Evolutionary conservation across 768 basidiomycete species (phyloP), one percentile per base, ranked within the genome.

Genomic region (Dentipellis sp.): DNA sequence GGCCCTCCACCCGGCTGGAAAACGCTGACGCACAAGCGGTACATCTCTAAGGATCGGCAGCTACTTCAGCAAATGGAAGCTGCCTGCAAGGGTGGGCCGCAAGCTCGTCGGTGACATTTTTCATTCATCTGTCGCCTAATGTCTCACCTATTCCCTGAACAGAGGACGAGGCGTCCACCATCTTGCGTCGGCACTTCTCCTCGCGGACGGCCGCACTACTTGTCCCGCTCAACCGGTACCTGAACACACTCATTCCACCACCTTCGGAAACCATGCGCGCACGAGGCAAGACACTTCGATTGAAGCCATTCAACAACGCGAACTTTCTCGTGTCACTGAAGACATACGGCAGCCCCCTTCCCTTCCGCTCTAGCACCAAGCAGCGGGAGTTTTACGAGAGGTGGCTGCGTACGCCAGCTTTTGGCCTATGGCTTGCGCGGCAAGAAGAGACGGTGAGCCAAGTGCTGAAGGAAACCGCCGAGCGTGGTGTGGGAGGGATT

Each of bases 201-300:
- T 81, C 87, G 40, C 79, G 94, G 47, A 92, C 95, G 1, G 88
- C 86, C 17, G 86, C 86, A 54, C 76, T 98, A 58, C 80, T 97
- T 19, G 85, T 90, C 2, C 95, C 95, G 0, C 78, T 98, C 4
- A 86, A 94, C 62, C 82, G 94, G 61, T 97, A 97, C 74, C 83
- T 97, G 42, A 87, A 89, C 58, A 86, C 86, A 1, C 78, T 94
- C 50, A 91, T 94, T 67, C 90, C 91, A 56, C 78, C 82, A 17
- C 85, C 82, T 6, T 69, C 74, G 8, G 82, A 84, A 62, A 45
- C 58, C 3, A 71, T 78, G 45, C 61, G 65, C 35, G 67, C 78
- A 35, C 63, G 72, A 14, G 62, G 66, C 49, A 55, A 59, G 2
- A 61, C 63, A 12, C 11, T 59, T 21, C 76, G 82, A 10, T 73